These are phyloP conservation scores for Alternaria dauci DNA, from an alignment of 2,329 filamentous ascomycete genomes.

Conservation along the genomic window DNA sequence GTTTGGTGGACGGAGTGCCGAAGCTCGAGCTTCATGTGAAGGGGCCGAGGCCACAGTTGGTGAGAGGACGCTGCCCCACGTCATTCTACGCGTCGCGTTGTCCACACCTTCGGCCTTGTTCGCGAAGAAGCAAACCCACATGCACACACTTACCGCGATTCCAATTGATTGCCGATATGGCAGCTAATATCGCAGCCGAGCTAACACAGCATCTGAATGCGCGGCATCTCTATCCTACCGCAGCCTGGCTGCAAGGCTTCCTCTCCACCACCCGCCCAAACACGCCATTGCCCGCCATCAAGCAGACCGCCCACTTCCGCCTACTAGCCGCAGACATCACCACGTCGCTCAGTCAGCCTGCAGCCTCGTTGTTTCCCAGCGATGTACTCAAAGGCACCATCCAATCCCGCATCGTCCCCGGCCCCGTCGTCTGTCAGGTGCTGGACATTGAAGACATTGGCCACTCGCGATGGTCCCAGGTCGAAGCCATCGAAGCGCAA, in stretches of 20 bases:
- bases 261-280: slow-evolving; percentile 62
- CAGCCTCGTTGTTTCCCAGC: slow-evolving; percentile 63
- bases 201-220: slow-evolving; percentile 63
- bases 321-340: slow-evolving; percentile 82
- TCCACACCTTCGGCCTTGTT: not conserved
- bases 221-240: slow-evolving; percentile 64
- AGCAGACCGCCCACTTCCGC: slow-evolving; percentile 82
- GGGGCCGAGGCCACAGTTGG: slow-evolving; percentile 28
- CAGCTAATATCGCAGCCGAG: slow-evolving; percentile 44
- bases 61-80: slow-evolving; percentile 26
- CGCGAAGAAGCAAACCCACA: not conserved
- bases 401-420: slow-evolving; percentile 65
- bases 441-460: slow-evolving; percentile 86
- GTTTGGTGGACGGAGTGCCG: slow-evolving; percentile 1
- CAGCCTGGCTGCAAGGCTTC: slow-evolving; percentile 71
- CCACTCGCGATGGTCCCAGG: slow-evolving; percentile 82
- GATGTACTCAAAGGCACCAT: slow-evolving; percentile 64
- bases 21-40: slow-evolving; percentile 19
- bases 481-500: slow-evolving; percentile 79
- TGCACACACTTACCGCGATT: not conserved
- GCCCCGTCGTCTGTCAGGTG: slow-evolving; percentile 79
- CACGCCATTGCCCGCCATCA: slow-evolving; percentile 73
- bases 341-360: slow-evolving; percentile 58
- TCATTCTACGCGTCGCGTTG: slow-evolving; percentile 38
- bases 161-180: slow-evolving; percentile 31